Evolutionary conservation across 805 yeast genomes (phyloP).

Genomic region (Candida golubevii): DNA sequence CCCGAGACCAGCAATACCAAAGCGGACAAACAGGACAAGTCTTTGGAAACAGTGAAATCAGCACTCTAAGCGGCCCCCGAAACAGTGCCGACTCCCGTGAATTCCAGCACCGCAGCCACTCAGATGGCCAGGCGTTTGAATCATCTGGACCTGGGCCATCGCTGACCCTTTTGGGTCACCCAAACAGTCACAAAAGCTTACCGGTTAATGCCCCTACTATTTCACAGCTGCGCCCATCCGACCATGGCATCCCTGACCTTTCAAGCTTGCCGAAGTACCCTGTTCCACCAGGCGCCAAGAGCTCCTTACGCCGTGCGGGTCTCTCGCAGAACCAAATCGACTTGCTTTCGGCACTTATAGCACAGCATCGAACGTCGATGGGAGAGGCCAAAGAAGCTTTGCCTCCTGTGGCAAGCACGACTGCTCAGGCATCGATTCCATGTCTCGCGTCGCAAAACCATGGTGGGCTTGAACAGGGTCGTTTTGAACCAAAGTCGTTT

Average conservation of each 20-base stretch:
- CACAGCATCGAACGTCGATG: constrained; percentile 51
- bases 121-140: background rate
- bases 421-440: background rate
- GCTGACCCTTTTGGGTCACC: no score
- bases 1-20: background rate
- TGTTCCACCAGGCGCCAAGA: constrained; percentile 71
- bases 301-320: constrained; percentile 61
- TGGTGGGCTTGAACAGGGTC: background rate
- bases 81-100: no score
- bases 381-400: background rate
- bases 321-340: constrained; percentile 66
- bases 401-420: no score
- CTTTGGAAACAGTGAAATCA: background rate
- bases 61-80: background rate
- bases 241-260: constrained; percentile 15
- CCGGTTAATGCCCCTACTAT: background rate
- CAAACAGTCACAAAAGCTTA: background rate
- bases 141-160: no score
- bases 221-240: background rate
- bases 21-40: background rate
- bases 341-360: constrained; percentile 66
- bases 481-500: background rate
- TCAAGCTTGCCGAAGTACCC: constrained; percentile 52
- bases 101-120: no score
- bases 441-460: background rate